Evolutionary conservation across 352 stramenopile genomes (phyloP), one percentile per base, ranked within the genome.

Genomic region (Pythium grandisporangium): DNA sequence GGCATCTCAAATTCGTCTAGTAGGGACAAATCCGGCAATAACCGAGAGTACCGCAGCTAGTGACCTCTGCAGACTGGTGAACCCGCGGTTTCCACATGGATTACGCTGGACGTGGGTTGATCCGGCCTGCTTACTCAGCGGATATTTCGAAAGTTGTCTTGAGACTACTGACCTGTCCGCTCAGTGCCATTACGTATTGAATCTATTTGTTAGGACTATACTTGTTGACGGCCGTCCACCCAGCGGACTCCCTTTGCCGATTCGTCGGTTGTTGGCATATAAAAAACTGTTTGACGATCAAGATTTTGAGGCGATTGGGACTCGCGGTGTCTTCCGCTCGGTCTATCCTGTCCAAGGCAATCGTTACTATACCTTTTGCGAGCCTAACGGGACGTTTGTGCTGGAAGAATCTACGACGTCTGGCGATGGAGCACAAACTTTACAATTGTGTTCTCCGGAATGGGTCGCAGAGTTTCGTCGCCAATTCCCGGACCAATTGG

Each of bases 291-390:
- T 61, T 37, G 42, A 48, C 10, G 39, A 57, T 21, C 47, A 53
- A 42, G 43, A 58, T 32, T 62, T 58, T 46, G 53, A 62, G 33
- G 53, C 58, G 2, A 55, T 51, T 16, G 45, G 23, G 20, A 30
- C 21, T 1, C 57, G 54, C 36, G 53, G 55, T 17, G 45, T 61
- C 11, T 61, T 69, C 6, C 49, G 39, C 35, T 70, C 65, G 0
- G 42, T 54, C 27, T 19, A 48, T 10, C 32, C 34, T 12, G 53
- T 60, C 21, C 53, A 48, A 11, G 53, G 53, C 6, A 56, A 48
- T n/a, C n/a, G n/a, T 3, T 55, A 64, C 20, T 73, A 71, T 10
- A 58, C 77, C 12, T 76, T 81, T 22, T 47, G 36, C 3, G 7
- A 71, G 0, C 12, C 53, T 5, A 36, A 44, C 8, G 33, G 36